Evolutionary conservation across 139 green algal genomes (phyloP), one percentile per base, ranked within the genome.

Genomic region (Gonium pectorale): DNA sequence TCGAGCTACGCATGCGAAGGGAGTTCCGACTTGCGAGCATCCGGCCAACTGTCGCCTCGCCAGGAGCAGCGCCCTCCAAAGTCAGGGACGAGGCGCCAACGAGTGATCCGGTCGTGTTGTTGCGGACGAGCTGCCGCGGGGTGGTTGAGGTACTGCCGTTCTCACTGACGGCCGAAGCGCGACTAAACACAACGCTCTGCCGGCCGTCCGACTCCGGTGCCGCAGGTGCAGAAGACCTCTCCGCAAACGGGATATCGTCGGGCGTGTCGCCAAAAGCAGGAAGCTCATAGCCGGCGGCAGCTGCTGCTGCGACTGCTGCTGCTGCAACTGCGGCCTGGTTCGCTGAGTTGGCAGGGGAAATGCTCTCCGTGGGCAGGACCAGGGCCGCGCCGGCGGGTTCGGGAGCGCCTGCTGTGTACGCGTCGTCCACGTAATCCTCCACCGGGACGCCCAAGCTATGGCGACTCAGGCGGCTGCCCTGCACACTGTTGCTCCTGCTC

Each of bases 381-480:
- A 38, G 67, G 54, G 13, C 64, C 5, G 27, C n/a, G 26, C 9
- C 2, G 11, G 68, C 68, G 26, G 68, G 33, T 11, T 41, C 22
- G 8, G 24, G 68, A 26, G 24, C n/a, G 1, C 29, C 46, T 11
- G 54, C 70, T 49, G 74, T 43, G 60, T 82, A 82, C 2, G 40
- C 26, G 17, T 82, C 74, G 38, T 82, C 74, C 40, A 82, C 74
- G 8, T 72, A 82, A 59, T 82, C 74, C 59, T 71, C 74, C 8
- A 56, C 24, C 15, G 15, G 40, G 29, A n/a, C n/a, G n/a, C n/a
- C n/a, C n/a, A 83, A 19, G 43, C 62, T 83, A 62, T 5, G 73
- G 59, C 77, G 77, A 62, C 77, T 83, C 27, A 83, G 62, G 44
- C 77, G 77, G 60, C 60, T 74, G 60, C 77, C 77, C 62, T 43